Conservation (phyloP, 306 rosid species). For the Lablab purpureus region DNA sequence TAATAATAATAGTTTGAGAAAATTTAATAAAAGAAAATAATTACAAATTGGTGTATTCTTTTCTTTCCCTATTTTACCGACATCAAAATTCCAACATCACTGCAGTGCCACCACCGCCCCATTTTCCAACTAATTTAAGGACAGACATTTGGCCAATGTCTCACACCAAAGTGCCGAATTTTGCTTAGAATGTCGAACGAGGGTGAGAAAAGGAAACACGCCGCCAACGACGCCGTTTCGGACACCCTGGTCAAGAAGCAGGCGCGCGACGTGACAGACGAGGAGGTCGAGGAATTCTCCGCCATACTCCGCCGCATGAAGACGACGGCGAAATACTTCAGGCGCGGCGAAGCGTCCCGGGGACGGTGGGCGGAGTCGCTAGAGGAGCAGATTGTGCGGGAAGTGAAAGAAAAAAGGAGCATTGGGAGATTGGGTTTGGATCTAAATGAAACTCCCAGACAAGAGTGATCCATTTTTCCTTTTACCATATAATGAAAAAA, state of each 20-base stretch:
- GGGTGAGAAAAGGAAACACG: conserved; percentile 44
- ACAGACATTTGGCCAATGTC: background rate
- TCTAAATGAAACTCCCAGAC: background rate
- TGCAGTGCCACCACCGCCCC: background rate
- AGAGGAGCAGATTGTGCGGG: conserved; percentile 40
- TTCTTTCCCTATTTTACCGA: background rate
- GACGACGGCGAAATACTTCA: conserved; percentile 39
- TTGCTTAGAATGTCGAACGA: background rate
- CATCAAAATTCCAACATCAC: background rate
- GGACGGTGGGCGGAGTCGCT: conserved; percentile 37
- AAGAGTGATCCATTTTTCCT: background rate
- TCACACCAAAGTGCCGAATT: background rate
- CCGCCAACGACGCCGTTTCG: background rate
- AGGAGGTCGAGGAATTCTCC: conserved; percentile 59
- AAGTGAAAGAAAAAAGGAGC: background rate
- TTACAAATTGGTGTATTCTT: too few relatives aligned
- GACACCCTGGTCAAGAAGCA: conserved; percentile 36
- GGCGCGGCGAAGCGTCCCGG: background rate
- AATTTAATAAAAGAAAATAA: too few relatives aligned
- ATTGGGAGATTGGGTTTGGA: background rate
- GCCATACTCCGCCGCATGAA: conserved; percentile 52
- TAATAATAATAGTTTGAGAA: too few relatives aligned
- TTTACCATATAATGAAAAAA: background rate
- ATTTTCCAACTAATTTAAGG: background rate
- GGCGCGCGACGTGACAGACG: conserved; percentile 44